Base-by-base conservation (phyloP, 495 filamentous ascomycete genomes). In the Podospora comata region DNA sequence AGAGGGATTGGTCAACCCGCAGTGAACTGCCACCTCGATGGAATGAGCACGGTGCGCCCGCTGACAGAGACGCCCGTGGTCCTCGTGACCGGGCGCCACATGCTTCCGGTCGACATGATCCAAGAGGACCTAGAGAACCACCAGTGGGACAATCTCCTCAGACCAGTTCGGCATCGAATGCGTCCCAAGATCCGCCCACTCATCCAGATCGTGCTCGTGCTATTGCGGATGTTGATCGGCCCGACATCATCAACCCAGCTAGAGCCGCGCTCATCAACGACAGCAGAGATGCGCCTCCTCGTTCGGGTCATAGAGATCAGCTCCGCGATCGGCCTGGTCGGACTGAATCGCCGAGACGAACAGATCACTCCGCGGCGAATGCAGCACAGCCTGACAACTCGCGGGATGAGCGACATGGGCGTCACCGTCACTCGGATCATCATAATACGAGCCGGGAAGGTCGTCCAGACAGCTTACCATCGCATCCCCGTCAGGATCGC, bases 261-360 rank as follows among this genome's bases (percentile, higher is more conserved):
- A 78, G 87, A 64, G 86, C 84, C 44, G 84, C 86, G n/a, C 69
- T 86, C 11, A 85, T 88, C 11, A 73, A 72, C 19, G 80, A 84
- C 3, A 66, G 64, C 7, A 76, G 78, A 5, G 74, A 79, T 1
- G 67, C 75, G 26, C n/a, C 73, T 30, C 60, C 77, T 11, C 70
- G 83, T 84, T 62, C 78, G 78, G 48, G 71, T 67, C 61, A 72
- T 4, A 60, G 70, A 61, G 67, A 70, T 23, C 79, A 81, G 32
- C 72, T 70, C 56, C 72, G 70, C 16, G 73, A 78, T 19, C 72
- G 75, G 6, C 65, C 76, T n/a, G 76, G 84, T 6, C 79, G 84
- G 20, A 75, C 80, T 4, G 76, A 82, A 44, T 88, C 86, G 9
- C 86, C 87, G 56, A 80, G 86, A 60, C 75, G 79, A 65, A 73